Evolutionary conservation across 192 early-diverging fungal genomes (phyloP).

Genomic region (Umbelopsis sp.): DNA sequence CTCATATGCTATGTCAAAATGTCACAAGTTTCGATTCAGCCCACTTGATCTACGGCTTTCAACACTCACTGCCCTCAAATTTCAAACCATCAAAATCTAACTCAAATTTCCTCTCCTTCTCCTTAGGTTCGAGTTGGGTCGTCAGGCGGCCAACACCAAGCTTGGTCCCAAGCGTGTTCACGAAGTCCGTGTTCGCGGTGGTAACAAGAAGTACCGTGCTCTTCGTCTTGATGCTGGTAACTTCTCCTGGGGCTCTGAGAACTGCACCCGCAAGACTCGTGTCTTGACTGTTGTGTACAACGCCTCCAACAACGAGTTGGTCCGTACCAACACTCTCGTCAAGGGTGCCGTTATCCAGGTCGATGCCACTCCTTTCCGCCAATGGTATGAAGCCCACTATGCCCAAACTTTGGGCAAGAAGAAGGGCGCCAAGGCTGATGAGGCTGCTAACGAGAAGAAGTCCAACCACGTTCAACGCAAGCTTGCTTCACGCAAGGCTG

Average conservation of each 20-base stretch:
- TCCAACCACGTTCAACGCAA: conserved; percentile 93
- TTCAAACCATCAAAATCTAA: not conserved
- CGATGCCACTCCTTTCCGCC: conserved; percentile 99
- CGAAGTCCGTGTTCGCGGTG: conserved; percentile 95
- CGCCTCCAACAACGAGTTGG: conserved; percentile 99
- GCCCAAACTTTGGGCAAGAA: conserved; percentile 86
- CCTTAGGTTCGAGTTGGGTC: conserved; percentile 90
- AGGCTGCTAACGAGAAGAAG: conserved; percentile 71
- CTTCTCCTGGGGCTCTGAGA: conserved; percentile 98
- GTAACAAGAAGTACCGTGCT: conserved; percentile 98
- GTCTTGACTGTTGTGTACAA: conserved; percentile 97
- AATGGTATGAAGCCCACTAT: conserved; percentile 99
- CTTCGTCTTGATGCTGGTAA: conserved; percentile 96
- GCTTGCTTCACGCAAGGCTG: conserved; percentile 81
- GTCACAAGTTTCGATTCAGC: not conserved
- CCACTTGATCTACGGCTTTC: not conserved
- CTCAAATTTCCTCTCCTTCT: not conserved
- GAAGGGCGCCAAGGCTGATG: conserved; percentile 57
- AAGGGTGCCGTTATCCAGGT: conserved; percentile 98
- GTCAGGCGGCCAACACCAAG: conserved; percentile 98
- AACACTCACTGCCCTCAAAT: no score
- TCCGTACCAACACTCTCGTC: conserved; percentile 99
- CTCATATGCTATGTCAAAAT: no score
- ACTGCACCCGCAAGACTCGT: conserved; percentile 95
- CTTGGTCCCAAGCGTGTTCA: conserved; percentile 97